These are phyloP conservation scores for Dacryopinax spathularia DNA, from an alignment of 768 basidiomycete genomes.

Conservation along the genomic window DNA sequence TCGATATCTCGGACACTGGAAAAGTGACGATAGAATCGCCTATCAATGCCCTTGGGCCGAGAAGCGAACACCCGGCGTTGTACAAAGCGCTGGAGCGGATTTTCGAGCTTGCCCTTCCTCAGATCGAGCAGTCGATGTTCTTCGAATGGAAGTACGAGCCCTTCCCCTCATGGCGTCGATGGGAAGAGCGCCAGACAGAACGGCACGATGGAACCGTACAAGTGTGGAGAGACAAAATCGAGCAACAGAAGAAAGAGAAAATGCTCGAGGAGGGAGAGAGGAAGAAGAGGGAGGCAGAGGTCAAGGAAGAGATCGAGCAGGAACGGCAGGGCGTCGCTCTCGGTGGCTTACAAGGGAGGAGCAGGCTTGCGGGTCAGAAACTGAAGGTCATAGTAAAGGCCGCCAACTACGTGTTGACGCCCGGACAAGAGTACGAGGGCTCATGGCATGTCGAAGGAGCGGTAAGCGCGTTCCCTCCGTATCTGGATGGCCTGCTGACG, in stretches of 20 bases:
- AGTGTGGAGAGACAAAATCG: background rate
- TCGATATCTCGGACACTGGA: background rate
- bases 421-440: constrained; percentile 7
- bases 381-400: constrained; percentile 10
- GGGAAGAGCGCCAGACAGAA: background rate
- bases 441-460: constrained; percentile 9
- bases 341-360: background rate
- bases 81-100: constrained; percentile 7
- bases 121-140: constrained; percentile 3
- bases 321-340: background rate
- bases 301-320: background rate
- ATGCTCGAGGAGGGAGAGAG: background rate
- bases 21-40: background rate
- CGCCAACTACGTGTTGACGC: constrained; percentile 8
- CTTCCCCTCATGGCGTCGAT: background rate
- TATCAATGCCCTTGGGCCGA: constrained; percentile 8
- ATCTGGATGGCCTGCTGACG: background rate
- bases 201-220: background rate
- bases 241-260: constrained; percentile 5
- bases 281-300: background rate
- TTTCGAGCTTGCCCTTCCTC: constrained; percentile 8
- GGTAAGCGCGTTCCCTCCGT: background rate
- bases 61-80: background rate
- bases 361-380: constrained; percentile 3
- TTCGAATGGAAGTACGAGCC: background rate